phyloP scores from a whole-genome alignment of 108 stramenopile genomes.

The Skeletonema potamos region DNA sequence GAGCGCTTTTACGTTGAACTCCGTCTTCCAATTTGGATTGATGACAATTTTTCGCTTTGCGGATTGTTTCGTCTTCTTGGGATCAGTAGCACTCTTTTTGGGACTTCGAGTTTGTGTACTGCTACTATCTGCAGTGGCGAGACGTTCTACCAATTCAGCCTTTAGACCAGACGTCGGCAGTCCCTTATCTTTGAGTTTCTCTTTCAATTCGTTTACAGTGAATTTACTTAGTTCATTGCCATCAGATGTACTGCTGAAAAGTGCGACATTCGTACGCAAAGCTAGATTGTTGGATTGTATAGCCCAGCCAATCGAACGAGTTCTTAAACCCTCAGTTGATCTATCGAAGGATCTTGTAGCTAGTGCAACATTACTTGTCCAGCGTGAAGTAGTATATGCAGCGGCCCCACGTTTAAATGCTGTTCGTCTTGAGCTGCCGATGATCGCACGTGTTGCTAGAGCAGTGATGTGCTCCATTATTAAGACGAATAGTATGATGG shows the following conservation, averaged over 20 bases:
- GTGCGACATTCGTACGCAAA: neutral
- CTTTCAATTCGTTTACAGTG: conserved; percentile 51
- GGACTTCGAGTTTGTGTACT: neutral
- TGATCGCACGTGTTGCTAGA: neutral
- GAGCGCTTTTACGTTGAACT: conserved; percentile 44
- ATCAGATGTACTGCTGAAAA: neutral
- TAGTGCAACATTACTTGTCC: neutral
- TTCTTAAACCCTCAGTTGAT: neutral
- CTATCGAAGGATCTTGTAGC: neutral
- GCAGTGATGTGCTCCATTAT: conserved; percentile 1
- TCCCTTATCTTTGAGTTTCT: conserved; percentile 25
- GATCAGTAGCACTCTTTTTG: neutral
- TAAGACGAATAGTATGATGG: neutral
- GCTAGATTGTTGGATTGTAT: neutral
- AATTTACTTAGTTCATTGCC: conserved; percentile 21
- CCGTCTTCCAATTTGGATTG: conserved; percentile 53
- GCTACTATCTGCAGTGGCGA: neutral
- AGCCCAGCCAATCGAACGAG: neutral
- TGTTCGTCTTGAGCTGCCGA: neutral
- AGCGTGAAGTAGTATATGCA: neutral
- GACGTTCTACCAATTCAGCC: conserved; percentile 47
- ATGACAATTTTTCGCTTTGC: conserved; percentile 39
- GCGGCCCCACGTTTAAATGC: neutral
- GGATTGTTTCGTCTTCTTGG: conserved; percentile 14
- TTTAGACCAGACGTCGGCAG: conserved; percentile 51